Percentiles rank a stretch among this genome's conserved stretches.
Conservation (phyloP, 2,329 filamentous ascomycete genomes). For the Colletotrichum shisoi region DNA sequence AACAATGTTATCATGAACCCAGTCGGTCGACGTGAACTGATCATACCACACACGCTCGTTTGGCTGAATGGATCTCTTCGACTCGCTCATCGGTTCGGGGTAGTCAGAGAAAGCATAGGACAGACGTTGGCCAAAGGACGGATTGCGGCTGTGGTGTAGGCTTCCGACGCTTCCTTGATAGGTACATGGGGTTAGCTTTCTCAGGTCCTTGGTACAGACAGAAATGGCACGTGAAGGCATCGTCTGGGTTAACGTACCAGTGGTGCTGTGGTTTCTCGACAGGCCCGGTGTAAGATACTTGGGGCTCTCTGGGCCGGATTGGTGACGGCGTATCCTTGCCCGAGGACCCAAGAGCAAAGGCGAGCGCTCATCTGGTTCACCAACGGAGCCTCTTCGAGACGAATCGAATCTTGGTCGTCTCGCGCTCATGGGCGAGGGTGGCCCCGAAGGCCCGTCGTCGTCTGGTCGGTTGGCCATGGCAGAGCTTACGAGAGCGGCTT, state of each 20-base stretch:
- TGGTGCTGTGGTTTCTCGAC: conserved; percentile 56
- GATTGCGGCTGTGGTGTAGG: conserved; percentile 63
- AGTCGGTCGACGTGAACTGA: conserved; percentile 96
- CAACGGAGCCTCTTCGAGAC: conserved; percentile 28
- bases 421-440: conserved; percentile 33
- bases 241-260: conserved; percentile 48
- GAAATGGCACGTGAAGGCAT: not conserved
- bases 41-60: conserved; percentile 98
- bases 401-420: conserved; percentile 36
- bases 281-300: conserved; percentile 40
- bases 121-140: conserved; percentile 68
- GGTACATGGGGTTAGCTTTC: conserved; percentile 19
- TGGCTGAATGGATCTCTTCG: conserved; percentile 70
- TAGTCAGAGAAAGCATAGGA: conserved; percentile 68
- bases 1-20: conserved; percentile 97
- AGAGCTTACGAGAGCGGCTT: conserved; percentile 20
- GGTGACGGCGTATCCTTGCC: conserved; percentile 53
- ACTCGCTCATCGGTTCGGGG: conserved; percentile 67
- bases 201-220: conserved; percentile 4
- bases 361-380: conserved; percentile 54
- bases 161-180: conserved; percentile 50
- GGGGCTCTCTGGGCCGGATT: conserved; percentile 40
- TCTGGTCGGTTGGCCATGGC: conserved; percentile 32
- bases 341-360: conserved; percentile 53
- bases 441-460: conserved; percentile 32